Evolutionary conservation across 768 basidiomycete species (phyloP), one percentile per base, ranked within the genome.

Genomic region (Pholiota microspora): DNA sequence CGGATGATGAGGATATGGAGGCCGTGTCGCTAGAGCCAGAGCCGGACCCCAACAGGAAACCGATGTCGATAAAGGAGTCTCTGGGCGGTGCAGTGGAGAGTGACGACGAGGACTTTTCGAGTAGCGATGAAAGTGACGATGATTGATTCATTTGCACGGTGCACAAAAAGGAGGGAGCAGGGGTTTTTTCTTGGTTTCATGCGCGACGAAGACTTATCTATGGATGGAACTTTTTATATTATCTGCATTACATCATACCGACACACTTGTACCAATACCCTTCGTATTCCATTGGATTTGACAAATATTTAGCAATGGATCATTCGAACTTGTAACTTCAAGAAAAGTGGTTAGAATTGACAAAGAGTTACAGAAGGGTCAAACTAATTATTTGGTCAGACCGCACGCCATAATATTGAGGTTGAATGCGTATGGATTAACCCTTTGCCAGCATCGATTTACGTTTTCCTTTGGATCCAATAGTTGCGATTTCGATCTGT

Each of bases 31-130:
- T 71, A 13, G 77, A 72, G 42, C 69, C 73, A 2, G 65, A 64
- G 34, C 55, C 65, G 2, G 53, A 28, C 62, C 16, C 15, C 16
- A 29, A 40, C 3, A 28, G 66, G 38, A 67, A 66, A 31, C 82
- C 81, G 10, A 74, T 84, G 27, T 82, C 83, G 28, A 56, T 84
- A 55, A 77, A 77, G 55, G 71, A 75, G 55, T 74, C 79, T 2
- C 51, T 51, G 3, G 56, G 56, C 27, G 57, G 36, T 7, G 77
- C 71, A 40, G 77, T 73, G 16, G 44, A 29, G 45, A 64, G 47
- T 7, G 57, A 49, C 35, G 60, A 58, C 27, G 66, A 67, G 24
- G 66, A 67, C 18, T 67, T 56, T 54, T 61, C 64, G 61, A 64
- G 63, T 67, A 59, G 67, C 53, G 69, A 70, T 13, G 69, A 70